phyloP scores from a whole-genome alignment of 352 stramenopile species.

The Vaucheria bursata region DNA sequence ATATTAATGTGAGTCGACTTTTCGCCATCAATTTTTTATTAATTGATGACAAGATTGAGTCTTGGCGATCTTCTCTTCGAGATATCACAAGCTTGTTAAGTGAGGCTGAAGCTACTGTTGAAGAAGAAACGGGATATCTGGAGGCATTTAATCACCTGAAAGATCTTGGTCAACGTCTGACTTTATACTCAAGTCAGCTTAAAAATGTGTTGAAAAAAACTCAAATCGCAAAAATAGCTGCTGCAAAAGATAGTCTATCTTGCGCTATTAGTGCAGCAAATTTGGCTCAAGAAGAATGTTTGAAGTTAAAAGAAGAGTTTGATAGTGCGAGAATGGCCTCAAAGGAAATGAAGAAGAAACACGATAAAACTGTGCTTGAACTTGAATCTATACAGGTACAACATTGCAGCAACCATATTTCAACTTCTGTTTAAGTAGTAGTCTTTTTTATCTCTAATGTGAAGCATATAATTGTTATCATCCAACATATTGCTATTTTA shows the following conservation, averaged over 20 bases:
- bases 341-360: too few species aligned
- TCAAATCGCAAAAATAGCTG: not conserved
- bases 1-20: not conserved
- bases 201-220: not conserved
- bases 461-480: too few species aligned
- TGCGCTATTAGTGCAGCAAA: not conserved
- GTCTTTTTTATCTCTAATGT: too few species aligned
- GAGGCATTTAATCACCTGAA: not conserved
- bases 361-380: too few species aligned
- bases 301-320: too few species aligned
- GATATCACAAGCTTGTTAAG: not conserved
- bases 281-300: not conserved
- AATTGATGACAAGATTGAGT: not conserved
- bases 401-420: too few species aligned
- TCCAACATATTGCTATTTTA: not conserved
- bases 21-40: too few species aligned
- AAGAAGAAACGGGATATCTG: not conserved
- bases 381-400: too few species aligned
- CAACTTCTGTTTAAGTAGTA: too few species aligned
- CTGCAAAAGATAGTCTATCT: not conserved
- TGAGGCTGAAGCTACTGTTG: not conserved
- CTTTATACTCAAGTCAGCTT: not conserved
- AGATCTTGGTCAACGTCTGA: not conserved
- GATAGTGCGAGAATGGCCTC: too few species aligned
- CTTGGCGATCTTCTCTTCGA: not conserved